Evolutionary conservation across 2,329 filamentous ascomycete genomes (phyloP).

Genomic region (Cladosporium oxysporum): DNA sequence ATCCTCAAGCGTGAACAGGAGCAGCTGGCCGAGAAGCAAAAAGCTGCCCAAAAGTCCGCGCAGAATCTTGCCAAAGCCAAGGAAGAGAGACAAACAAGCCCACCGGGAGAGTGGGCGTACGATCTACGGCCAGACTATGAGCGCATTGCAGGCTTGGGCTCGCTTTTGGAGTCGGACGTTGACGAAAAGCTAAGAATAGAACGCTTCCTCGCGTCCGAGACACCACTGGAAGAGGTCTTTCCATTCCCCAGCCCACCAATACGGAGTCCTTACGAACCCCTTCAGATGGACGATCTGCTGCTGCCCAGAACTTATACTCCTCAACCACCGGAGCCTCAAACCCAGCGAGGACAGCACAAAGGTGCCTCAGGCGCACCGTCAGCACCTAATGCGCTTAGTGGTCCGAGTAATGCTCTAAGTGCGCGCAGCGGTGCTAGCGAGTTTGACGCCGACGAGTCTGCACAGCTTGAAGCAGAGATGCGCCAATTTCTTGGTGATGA

Average conservation of each 20-base stretch:
- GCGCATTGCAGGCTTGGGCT: conserved; percentile 29
- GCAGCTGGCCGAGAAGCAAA: conserved; percentile 26
- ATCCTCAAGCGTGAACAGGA: conserved; percentile 39
- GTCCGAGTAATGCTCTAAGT: background rate
- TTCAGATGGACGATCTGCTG: conserved; percentile 9
- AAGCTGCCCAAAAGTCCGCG: conserved; percentile 28
- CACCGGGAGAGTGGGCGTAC: conserved; percentile 14
- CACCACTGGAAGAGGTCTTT: conserved; percentile 16
- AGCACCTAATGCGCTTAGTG: background rate
- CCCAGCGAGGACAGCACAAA: background rate
- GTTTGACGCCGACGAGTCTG: conserved; percentile 7
- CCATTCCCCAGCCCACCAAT: conserved; percentile 11
- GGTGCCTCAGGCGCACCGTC: background rate
- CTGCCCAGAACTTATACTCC: conserved; percentile 17
- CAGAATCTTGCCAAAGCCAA: conserved; percentile 28
- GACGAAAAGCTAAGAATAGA: conserved; percentile 34
- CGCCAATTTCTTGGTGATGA: conserved; percentile 13
- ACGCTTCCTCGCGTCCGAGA: conserved; percentile 29
- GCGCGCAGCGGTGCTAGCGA: conserved; percentile 6
- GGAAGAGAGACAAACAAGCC: conserved; percentile 19
- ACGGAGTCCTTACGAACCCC: background rate
- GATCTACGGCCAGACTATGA: conserved; percentile 8
- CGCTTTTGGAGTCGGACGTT: conserved; percentile 33
- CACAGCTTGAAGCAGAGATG: conserved; percentile 17
- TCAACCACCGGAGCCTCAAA: conserved; percentile 1